Base-by-base conservation (phyloP, 1,139 yeast species). In the Taiozyma onychis region DNA sequence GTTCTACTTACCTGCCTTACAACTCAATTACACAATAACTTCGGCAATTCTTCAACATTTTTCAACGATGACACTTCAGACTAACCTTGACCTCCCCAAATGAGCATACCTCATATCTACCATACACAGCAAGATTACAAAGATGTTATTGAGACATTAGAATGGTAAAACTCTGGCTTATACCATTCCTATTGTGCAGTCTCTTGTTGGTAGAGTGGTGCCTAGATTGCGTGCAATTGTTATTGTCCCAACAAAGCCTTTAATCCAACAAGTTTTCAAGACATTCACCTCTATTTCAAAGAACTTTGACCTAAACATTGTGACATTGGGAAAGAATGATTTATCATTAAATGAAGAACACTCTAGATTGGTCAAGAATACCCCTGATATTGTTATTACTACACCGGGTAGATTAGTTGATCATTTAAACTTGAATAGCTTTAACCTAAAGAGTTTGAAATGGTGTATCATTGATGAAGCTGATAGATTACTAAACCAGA, bases 361-460 rank as follows among this genome's bases (percentile, higher is more conserved):
- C 27, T 58, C 59, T 1, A 78, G 75, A 55, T 66, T 88, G 32
- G 48, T 52, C 6, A 63, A 60, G 2, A 69, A 73, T n/a, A 73
- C 71, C 2, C 96, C 97, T 0, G 98, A 93, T 67, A 80, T 93
- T 8, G 62, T 93, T 2, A 78, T 93, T 2, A 73, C 90, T 6
- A 89, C 99, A 0, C 99, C 99, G 0, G 99, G 99, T 54, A 77
- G 99, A 65, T 71, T 93, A 44, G 97, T 93, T 14, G 99, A 95
- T 58, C 99, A 93, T 67, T 66, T 91, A 44, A 69, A 71, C 39
- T 35, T 70, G 53, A 54, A 61, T n/a, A 66, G 70, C 26, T 57
- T 70, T 11, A 55, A 66, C 51, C 66, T 89, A 51, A 66, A 70
- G 24, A 72, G 76, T 52, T 72, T 93, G 53, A 75, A 80, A 56